Evolutionary conservation across 768 basidiomycete species (phyloP).

Genomic region (Mrakia hoshinonis): DNA sequence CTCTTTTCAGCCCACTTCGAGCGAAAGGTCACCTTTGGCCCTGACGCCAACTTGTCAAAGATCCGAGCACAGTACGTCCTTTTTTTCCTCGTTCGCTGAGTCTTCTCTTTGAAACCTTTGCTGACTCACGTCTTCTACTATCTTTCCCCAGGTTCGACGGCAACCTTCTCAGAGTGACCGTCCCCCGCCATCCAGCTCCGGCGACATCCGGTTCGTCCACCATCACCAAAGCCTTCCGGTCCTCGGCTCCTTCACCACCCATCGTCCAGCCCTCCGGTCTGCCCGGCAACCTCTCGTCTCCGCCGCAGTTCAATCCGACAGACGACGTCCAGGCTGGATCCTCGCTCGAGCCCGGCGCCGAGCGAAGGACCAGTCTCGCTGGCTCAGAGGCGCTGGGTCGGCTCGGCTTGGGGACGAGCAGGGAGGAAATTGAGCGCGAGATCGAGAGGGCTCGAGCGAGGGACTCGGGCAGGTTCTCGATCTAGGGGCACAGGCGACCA

Average conservation of each 20-base stretch:
- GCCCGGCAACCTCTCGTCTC: no score
- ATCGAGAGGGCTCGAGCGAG: no score
- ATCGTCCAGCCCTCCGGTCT: background rate
- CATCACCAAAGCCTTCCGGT: constrained; percentile 2
- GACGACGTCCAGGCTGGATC: no score
- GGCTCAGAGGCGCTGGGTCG: no score
- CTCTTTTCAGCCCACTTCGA: constrained; percentile 25
- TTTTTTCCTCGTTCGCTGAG: background rate
- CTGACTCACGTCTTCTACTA: background rate
- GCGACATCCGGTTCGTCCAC: background rate
- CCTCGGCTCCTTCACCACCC: background rate
- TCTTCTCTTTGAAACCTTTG: background rate
- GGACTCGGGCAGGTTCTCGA: no score
- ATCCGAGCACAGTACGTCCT: constrained; percentile 26
- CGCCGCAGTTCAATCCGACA: no score
- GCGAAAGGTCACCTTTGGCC: constrained; percentile 25
- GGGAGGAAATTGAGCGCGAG: no score
- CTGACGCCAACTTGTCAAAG: constrained; percentile 18
- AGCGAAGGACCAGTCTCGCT: no score
- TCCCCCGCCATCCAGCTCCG: background rate
- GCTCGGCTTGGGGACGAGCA: no score
- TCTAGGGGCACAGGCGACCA: no score
- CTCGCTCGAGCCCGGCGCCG: no score
- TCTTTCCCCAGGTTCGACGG: constrained; percentile 5
- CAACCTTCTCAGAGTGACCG: constrained; percentile 10